A percentile compares a stretch with the other conserved stretches of the same genome.
Evolutionary conservation across 306 rosid genomes (phyloP).

Genomic region (Notholithocarpus densiflorus): DNA sequence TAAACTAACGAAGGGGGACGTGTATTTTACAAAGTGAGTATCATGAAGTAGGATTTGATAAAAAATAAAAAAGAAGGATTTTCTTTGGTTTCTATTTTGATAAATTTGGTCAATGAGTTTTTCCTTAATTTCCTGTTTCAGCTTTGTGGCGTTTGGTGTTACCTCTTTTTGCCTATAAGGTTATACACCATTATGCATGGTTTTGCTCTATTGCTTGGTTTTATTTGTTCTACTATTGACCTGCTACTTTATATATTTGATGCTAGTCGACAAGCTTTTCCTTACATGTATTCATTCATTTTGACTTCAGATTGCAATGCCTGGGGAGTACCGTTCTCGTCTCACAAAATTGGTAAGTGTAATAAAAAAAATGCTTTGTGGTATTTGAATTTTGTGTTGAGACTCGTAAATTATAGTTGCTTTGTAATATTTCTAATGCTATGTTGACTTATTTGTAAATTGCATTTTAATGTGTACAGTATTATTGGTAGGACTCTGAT

Average conservation of each 20-base stretch:
- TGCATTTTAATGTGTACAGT: background rate
- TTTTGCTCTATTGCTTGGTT: background rate
- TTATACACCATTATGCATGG: background rate
- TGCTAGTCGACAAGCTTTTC: background rate
- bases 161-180: background rate
- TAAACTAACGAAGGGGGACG: background rate
- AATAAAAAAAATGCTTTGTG: background rate
- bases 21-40: background rate
- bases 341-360: conserved; percentile 84
- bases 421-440: background rate
- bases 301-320: conserved; percentile 71
- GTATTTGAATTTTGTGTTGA: background rate
- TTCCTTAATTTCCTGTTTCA: background rate
- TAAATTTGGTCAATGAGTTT: background rate
- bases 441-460: background rate
- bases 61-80: background rate
- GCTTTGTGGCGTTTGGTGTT: background rate
- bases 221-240: conserved; percentile 6
- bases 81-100: background rate
- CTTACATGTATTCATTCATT: conserved; percentile 18
- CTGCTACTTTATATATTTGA: background rate
- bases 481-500: background rate
- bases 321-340: conserved; percentile 83
- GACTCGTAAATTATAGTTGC: background rate
- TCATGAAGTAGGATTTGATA: background rate